A percentile compares a stretch with the other conserved stretches of the same genome.
phyloP scores from a whole-genome alignment of 768 basidiomycete species.

The Gymnopilus dilepis region DNA sequence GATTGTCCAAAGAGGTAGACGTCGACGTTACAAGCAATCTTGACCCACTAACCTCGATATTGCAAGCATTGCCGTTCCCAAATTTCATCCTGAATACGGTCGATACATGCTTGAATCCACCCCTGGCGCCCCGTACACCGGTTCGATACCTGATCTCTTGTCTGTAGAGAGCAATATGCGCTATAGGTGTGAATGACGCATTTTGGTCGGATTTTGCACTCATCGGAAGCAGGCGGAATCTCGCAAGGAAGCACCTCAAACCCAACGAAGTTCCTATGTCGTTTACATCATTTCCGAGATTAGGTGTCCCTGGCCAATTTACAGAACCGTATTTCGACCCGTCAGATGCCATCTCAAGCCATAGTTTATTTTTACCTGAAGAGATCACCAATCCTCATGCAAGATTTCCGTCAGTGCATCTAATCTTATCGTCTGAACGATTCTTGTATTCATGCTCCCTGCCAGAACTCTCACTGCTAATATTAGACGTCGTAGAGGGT shows the following conservation, averaged over 20 bases:
- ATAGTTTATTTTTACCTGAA: constrained; percentile 93
- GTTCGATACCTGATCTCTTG: constrained; percentile 82
- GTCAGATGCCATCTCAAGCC: constrained; percentile 78
- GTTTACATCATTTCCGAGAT: constrained; percentile 92
- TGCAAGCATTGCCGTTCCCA: constrained; percentile 74
- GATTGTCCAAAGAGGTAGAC: constrained; percentile 63
- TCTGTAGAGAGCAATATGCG: constrained; percentile 96
- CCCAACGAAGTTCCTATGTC: constrained; percentile 90
- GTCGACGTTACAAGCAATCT: background rate
- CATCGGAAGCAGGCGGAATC: constrained; percentile 63
- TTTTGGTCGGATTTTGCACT: constrained; percentile 3
- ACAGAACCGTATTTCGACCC: constrained; percentile 90
- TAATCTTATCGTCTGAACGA: constrained; percentile 16
- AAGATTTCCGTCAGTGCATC: constrained; percentile 87
- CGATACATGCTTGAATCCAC: constrained; percentile 99
- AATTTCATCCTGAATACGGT: constrained; percentile 98
- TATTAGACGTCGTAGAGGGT: constrained; percentile 87
- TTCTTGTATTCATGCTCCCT: constrained; percentile 9
- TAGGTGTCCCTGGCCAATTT: constrained; percentile 89
- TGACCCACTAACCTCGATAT: constrained; percentile 1
- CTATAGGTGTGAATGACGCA: constrained; percentile 60
- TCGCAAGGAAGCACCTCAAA: constrained; percentile 84
- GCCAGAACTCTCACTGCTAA: constrained; percentile 95
- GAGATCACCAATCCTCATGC: constrained; percentile 97
- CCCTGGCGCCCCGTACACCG: constrained; percentile 93